Evolutionary conservation across 2,329 filamentous ascomycete species (phyloP), one percentile per base, ranked within the genome.

Genomic region (Colletotrichum tofieldiae): DNA sequence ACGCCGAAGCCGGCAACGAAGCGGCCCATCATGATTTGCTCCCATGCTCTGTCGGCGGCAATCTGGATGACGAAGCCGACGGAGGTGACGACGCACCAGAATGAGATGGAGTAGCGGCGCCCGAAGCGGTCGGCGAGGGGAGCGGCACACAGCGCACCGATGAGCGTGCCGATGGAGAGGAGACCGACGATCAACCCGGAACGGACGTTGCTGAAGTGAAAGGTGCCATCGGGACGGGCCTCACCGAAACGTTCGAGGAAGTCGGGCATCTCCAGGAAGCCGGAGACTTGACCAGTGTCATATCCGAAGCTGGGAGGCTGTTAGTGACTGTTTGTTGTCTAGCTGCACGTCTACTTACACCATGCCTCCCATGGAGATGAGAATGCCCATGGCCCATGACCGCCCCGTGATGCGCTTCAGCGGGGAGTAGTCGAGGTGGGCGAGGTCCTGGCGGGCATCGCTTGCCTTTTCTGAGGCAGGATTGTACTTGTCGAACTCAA

Each of bases 11-110:
- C 92, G 18, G 90, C 89, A 20, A 93, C 85, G 76, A 90, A 88
- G 66, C 92, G 85, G 18, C 92, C 92, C 56, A 91, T 83, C 75
- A 91, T 91, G 70, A 93, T 84, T 76, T 93, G 92, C 58, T 89
- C 89, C 91, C 92, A 93, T 11, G 82, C 82, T 2, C 75, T 76
- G 0, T 79, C 76, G 0, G 91, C 84, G 0, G 90, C 85, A 69
- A 93, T 90, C 76, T 93, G 90, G 23, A 94, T 87, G n/a, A 93
- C 84, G 75, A 93, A 92, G 29, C 92, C 92, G 29, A 93, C 78
- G 47, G 88, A 88, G 75, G 90, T 90, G 62, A 93, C 84, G 67
- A 90, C 80, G 69, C 87, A 88, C 82, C 90, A 92, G 66, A 88
- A 82, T 1, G 88, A 88, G 70, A 94, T 93, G 43, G 89, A 90